phyloP scores from a whole-genome alignment of 257 asterid species.

The Rehmannia glutinosa region DNA sequence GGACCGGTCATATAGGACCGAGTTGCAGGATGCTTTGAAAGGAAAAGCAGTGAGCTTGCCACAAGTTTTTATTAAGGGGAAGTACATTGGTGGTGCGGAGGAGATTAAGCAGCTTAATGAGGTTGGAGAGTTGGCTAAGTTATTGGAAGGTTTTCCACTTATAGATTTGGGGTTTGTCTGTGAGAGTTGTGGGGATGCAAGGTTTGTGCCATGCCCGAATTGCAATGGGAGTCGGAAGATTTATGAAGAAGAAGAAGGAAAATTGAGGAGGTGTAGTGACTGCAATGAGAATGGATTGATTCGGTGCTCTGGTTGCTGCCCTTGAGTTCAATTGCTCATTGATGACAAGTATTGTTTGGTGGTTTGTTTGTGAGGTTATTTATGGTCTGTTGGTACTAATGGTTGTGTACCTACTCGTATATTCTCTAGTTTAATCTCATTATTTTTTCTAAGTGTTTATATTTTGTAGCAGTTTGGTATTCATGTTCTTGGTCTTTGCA shows the following conservation, averaged over 20 bases:
- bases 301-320: conserved; percentile 73
- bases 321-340: conserved; percentile 29
- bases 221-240: conserved; percentile 85
- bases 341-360: neutral
- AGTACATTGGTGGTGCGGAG: conserved; percentile 70
- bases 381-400: conserved; percentile 22
- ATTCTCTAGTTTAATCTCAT: conserved; percentile 21
- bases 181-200: conserved; percentile 80
- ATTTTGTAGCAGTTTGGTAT: conserved; percentile 16
- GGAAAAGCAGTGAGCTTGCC: conserved; percentile 60
- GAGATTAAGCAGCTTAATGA: conserved; percentile 78
- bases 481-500: neutral
- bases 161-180: conserved; percentile 56
- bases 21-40: conserved; percentile 59
- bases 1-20: conserved; percentile 73
- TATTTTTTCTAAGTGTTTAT: conserved; percentile 27
- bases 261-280: conserved; percentile 45
- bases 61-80: conserved; percentile 66
- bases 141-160: conserved; percentile 57
- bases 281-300: conserved; percentile 91
- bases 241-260: conserved; percentile 55
- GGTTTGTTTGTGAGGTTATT: conserved; percentile 19
- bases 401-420: conserved; percentile 7
- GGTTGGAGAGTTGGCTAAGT: conserved; percentile 58
- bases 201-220: conserved; percentile 73